A percentile compares a stretch with the other conserved stretches of the same genome.
phyloP scores from a whole-genome alignment of 2,329 filamentous ascomycete genomes.

The Arthroderma sp. region DNA sequence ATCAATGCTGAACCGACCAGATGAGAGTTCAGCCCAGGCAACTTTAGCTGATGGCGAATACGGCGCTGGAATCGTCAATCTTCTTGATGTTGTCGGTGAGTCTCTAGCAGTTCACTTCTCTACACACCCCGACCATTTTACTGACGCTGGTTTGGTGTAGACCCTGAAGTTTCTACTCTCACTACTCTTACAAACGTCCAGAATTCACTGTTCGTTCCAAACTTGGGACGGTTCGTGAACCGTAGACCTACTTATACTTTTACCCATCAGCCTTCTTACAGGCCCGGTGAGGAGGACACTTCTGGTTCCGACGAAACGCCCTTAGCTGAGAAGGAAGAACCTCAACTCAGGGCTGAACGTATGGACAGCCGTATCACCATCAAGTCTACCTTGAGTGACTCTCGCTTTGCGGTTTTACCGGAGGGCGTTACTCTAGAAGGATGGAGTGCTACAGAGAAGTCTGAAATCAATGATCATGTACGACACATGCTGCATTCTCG shows the following conservation, averaged over 20 bases:
- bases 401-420: slow-evolving; percentile 66
- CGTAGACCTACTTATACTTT: slow-evolving; percentile 66
- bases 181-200: slow-evolving; percentile 80
- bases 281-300: slow-evolving; percentile 13
- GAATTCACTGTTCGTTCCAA: slow-evolving; percentile 75
- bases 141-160: slow-evolving; percentile 30
- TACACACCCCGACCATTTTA: not conserved
- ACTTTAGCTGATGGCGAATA: slow-evolving; percentile 35
- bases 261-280: slow-evolving; percentile 23
- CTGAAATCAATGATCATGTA: slow-evolving; percentile 71
- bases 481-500: slow-evolving; percentile 77
- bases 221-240: slow-evolving; percentile 63
- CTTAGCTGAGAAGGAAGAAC: slow-evolving; percentile 8
- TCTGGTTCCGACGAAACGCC: slow-evolving; percentile 17
- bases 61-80: slow-evolving; percentile 49
- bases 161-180: slow-evolving; percentile 70
- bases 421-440: slow-evolving; percentile 58
- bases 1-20: slow-evolving; percentile 13
- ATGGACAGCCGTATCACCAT: slow-evolving; percentile 53
- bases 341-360: slow-evolving; percentile 4
- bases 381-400: slow-evolving; percentile 53
- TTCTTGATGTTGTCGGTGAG: slow-evolving; percentile 56
- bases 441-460: slow-evolving; percentile 62
- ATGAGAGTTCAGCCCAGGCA: slow-evolving; percentile 17
- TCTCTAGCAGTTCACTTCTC: slow-evolving; percentile 5